Evolutionary conservation across 371 early-diverging fungal genomes (phyloP).

Genomic region (Syncephalastrum racemosum): DNA sequence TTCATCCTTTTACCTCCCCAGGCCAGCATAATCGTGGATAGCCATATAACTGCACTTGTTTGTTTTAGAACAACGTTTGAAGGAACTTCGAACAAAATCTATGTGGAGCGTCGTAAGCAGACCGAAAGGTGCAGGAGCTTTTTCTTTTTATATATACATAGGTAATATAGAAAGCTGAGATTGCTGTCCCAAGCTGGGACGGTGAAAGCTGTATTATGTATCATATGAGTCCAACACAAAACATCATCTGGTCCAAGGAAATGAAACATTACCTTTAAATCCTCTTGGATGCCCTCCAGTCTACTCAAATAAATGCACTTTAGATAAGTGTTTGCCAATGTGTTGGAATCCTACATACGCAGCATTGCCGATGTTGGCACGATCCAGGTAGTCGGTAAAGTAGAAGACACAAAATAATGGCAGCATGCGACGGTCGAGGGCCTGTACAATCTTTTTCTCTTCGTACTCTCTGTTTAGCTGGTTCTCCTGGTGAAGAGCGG

Average conservation of each 20-base stretch:
- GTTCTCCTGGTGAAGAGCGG: too few relatives aligned
- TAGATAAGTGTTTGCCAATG: not conserved
- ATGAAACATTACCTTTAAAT: conserved; percentile 12
- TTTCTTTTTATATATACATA: conserved; percentile 27
- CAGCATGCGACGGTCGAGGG: conserved; percentile 10
- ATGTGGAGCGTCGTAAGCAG: not conserved
- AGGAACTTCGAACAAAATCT: conserved; percentile 49
- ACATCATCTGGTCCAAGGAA: not conserved
- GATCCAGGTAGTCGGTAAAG: conserved; percentile 23
- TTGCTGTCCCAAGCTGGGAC: conserved; percentile 21
- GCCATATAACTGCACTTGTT: conserved; percentile 37
- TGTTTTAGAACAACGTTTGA: conserved; percentile 40
- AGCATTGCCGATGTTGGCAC: conserved; percentile 28
- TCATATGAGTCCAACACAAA: not conserved
- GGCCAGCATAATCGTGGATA: conserved; percentile 42
- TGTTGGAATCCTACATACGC: conserved; percentile 4
- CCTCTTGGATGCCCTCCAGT: conserved; percentile 21
- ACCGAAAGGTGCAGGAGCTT: not conserved
- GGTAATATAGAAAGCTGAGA: conserved; percentile 43
- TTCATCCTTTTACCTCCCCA: conserved; percentile 28
- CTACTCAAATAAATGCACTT: conserved; percentile 6
- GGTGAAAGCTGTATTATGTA: conserved; percentile 19
- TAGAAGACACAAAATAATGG: conserved; percentile 20
- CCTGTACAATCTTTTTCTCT: conserved; percentile 12
- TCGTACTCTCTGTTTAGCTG: not conserved